Evolutionary conservation across 2,329 filamentous ascomycete genomes (phyloP).

Genomic region (Helminthosporium solani): DNA sequence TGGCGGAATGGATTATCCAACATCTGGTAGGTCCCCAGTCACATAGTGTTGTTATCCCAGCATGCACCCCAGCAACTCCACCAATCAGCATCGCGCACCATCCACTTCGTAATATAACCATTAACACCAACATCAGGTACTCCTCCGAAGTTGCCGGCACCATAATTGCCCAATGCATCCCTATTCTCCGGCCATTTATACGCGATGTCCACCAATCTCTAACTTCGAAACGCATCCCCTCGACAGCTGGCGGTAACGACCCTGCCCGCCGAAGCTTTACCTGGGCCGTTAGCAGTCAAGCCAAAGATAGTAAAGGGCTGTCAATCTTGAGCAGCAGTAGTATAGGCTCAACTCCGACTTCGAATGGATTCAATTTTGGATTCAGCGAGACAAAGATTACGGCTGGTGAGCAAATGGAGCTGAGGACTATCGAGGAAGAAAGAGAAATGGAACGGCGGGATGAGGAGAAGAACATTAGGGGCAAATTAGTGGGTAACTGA

Average conservation of each 20-base stretch:
- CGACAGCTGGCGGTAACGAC: neutral
- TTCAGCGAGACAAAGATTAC: constrained; percentile 9
- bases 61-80: neutral
- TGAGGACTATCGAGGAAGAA: constrained; percentile 4
- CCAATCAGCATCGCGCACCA: neutral
- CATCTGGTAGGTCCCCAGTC: neutral
- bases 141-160: constrained; percentile 54
- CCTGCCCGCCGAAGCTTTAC: neutral
- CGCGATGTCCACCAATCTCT: constrained; percentile 45
- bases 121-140: neutral
- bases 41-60: neutral
- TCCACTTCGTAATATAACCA: neutral
- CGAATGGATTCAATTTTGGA: constrained; percentile 8
- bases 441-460: constrained; percentile 1
- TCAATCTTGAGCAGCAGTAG: neutral
- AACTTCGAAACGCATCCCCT: constrained; percentile 28
- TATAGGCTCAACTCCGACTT: neutral
- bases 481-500: neutral
- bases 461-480: neutral
- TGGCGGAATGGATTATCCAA: constrained; percentile 3
- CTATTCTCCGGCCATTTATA: constrained; percentile 53
- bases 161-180: constrained; percentile 58
- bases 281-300: constrained; percentile 4
- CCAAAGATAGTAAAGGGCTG: neutral
- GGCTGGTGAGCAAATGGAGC: neutral